These are phyloP conservation scores for Russula compacta DNA, from an alignment of 768 basidiomycete species.

Conservation along the genomic window DNA sequence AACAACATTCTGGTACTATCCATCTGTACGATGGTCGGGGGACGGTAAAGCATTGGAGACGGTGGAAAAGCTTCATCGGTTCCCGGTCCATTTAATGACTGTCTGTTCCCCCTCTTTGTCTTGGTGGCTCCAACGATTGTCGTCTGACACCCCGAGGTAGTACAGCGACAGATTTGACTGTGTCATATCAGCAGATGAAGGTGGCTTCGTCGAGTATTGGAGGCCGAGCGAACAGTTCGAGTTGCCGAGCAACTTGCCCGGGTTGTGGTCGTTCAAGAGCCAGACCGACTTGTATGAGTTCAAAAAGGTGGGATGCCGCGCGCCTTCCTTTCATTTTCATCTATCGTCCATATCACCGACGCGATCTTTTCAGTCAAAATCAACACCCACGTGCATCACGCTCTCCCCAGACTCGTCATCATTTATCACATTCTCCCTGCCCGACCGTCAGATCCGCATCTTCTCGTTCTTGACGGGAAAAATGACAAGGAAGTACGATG, in stretches of 20 bases:
- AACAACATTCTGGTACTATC: conserved; percentile 62
- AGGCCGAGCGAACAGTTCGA: conserved; percentile 83
- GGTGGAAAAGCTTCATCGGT: conserved; percentile 70
- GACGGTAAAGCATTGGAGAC: conserved; percentile 68
- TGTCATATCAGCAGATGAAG: conserved; percentile 90
- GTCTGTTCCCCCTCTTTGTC: conserved; percentile 27
- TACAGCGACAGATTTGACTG: conserved; percentile 87
- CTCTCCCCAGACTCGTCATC: conserved; percentile 83
- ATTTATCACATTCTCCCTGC: conserved; percentile 89
- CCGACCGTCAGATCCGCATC: conserved; percentile 88
- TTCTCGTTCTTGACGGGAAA: conserved; percentile 90
- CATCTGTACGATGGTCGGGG: conserved; percentile 87
- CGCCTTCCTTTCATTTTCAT: not conserved
- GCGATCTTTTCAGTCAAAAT: conserved; percentile 56
- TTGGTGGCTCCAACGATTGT: not conserved
- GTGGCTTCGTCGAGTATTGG: conserved; percentile 97
- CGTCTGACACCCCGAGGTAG: conserved; percentile 32
- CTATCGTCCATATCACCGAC: not conserved
- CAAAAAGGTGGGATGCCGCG: conserved; percentile 63
- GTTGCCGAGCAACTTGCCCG: conserved; percentile 63
- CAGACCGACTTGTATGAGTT: conserved; percentile 95
- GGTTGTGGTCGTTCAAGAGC: conserved; percentile 85
- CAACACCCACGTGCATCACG: conserved; percentile 83
- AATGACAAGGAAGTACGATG: conserved; percentile 88
- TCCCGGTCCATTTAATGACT: conserved; percentile 85